A percentile compares a stretch with the other conserved stretches of the same genome.
Evolutionary conservation across 2,329 filamentous ascomycete species (phyloP).

Genomic region (Trichoderma citrinoviride): DNA sequence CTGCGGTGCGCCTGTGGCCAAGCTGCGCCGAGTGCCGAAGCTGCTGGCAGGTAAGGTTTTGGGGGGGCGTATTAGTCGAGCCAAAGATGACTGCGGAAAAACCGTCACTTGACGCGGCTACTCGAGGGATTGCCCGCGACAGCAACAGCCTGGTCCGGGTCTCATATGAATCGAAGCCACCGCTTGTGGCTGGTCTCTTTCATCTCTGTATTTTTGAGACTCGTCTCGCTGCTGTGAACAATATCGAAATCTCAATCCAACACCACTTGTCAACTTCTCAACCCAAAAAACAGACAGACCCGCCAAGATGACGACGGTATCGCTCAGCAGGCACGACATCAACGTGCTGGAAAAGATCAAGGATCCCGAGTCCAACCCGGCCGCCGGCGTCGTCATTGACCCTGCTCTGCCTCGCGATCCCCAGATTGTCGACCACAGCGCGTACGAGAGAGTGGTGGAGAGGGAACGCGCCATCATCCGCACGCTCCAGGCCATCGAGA

Average conservation of each 20-base stretch:
- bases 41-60: neutral
- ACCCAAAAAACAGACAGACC: neutral
- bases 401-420: conserved; percentile 56
- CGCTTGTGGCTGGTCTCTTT: neutral
- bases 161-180: neutral
- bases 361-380: conserved; percentile 62
- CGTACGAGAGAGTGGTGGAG: conserved; percentile 51
- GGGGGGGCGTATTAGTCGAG: neutral
- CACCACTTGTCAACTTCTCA: neutral
- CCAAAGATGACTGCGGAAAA: neutral
- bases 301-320: conserved; percentile 46
- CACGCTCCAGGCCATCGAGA: conserved; percentile 54
- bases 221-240: neutral
- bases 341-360: conserved; percentile 65
- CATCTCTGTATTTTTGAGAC: neutral
- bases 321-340: conserved; percentile 57
- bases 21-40: conserved; percentile 7
- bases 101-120: conserved; percentile 16
- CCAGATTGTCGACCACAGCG: conserved; percentile 48
- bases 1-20: neutral
- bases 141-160: neutral
- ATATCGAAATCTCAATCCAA: neutral
- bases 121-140: neutral
- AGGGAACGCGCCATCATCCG: conserved; percentile 54
- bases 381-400: conserved; percentile 54